Evolutionary conservation across 805 yeast genomes (phyloP).

Genomic region (Yarrowia bubula): DNA sequence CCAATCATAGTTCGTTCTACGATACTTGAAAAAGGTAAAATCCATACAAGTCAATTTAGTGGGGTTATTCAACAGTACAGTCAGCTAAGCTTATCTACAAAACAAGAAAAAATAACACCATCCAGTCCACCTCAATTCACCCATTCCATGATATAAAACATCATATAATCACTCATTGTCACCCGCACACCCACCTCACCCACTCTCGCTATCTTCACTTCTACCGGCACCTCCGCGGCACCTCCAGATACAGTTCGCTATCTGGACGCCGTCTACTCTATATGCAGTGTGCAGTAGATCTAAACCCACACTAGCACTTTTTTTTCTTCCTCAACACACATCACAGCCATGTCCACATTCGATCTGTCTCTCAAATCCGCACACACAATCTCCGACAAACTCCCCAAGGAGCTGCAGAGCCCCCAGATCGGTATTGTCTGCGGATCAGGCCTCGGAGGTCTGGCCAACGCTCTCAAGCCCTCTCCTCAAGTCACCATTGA

Average conservation of each 20-base stretch:
- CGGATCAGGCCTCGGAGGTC: slow-evolving; percentile 93
- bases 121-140: too few species aligned
- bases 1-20: too few species aligned
- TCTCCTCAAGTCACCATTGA: slow-evolving; percentile 48
- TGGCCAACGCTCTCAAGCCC: slow-evolving; percentile 54
- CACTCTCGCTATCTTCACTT: neutral
- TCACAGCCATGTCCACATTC: slow-evolving; percentile 7
- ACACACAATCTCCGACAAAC: slow-evolving; percentile 25
- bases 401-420: slow-evolving; percentile 31
- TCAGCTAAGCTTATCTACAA: too few species aligned
- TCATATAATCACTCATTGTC: too few species aligned
- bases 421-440: slow-evolving; percentile 81
- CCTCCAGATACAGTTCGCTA: neutral
- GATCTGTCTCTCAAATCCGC: slow-evolving; percentile 30
- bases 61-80: too few species aligned
- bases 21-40: too few species aligned
- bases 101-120: too few species aligned
- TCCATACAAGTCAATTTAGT: too few species aligned
- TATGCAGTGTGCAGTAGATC: neutral
- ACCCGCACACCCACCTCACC: neutral
- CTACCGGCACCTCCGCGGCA: slow-evolving; percentile 9
- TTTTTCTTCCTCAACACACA: neutral
- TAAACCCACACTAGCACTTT: neutral
- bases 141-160: too few species aligned
- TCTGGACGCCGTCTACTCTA: slow-evolving; percentile 13